A percentile compares a stretch with the other conserved stretches of the same genome.
Conservation (phyloP, 192 early-diverging fungal species). For the Coemansia sp. region DNA sequence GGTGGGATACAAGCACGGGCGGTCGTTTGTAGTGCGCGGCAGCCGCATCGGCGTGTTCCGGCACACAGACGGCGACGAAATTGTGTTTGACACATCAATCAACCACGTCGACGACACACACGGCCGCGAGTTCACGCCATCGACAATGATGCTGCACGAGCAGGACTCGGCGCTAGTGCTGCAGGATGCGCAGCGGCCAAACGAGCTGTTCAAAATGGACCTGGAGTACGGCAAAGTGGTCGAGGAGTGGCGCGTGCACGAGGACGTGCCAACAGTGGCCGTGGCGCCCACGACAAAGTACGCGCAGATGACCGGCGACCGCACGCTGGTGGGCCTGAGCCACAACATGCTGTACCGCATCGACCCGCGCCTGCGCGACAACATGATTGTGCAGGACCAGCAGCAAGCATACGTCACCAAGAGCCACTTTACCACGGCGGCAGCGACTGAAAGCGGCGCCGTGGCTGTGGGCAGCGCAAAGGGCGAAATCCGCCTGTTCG, state of each 20-base stretch:
- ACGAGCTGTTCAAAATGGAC: conserved; percentile 87
- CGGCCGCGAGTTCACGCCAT: conserved; percentile 68
- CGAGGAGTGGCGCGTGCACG: conserved; percentile 88
- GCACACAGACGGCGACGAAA: conserved; percentile 64
- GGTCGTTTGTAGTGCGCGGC: conserved; percentile 90
- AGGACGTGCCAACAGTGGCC: conserved; percentile 64
- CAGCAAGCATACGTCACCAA: conserved; percentile 70
- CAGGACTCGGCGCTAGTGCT: conserved; percentile 79
- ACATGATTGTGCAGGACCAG: conserved; percentile 68
- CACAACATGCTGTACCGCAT: conserved; percentile 82
- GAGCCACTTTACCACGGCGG: conserved; percentile 67
- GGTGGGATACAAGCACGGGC: conserved; percentile 80
- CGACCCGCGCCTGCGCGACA: conserved; percentile 75
- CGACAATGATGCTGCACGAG: conserved; percentile 80
- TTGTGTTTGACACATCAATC: conserved; percentile 82
- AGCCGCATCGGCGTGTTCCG: conserved; percentile 86
- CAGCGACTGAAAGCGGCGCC: conserved; percentile 78
- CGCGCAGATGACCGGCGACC: conserved; percentile 69
- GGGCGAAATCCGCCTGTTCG: conserved; percentile 86
- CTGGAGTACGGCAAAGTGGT: conserved; percentile 88
- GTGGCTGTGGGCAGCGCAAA: conserved; percentile 78
- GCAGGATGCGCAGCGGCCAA: conserved; percentile 66
- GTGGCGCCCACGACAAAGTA: conserved; percentile 77
- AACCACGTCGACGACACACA: conserved; percentile 63
- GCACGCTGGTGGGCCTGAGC: conserved; percentile 80